phyloP scores from a whole-genome alignment of 1,284 basidiomycete genomes.

The Apiotrichum brassicae region DNA sequence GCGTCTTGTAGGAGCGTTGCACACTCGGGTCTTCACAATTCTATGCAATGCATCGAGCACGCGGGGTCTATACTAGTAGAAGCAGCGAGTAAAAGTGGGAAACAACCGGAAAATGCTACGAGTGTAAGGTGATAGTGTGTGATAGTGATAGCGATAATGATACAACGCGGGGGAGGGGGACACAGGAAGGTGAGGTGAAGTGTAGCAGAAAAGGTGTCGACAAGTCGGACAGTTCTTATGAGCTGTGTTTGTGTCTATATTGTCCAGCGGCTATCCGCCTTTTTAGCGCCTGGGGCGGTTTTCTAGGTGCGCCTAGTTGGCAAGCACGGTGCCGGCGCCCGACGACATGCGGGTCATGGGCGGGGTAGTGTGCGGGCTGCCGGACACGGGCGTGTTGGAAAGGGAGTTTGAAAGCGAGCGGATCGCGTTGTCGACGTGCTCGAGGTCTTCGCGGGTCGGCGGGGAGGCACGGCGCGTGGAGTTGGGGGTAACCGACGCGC shows the following conservation, averaged over 20 bases:
- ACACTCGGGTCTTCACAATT: too few relatives aligned
- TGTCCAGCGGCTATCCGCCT: too few relatives aligned
- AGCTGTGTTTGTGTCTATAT: not conserved
- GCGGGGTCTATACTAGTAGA: not conserved
- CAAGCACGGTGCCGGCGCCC: slow-evolving; percentile 8
- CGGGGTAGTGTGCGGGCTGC: slow-evolving; percentile 2
- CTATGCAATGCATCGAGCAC: not conserved
- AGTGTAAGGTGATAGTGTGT: not conserved
- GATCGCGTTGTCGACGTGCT: slow-evolving; percentile 21
- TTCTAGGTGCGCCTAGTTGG: not conserved
- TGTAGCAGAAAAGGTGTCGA: too few relatives aligned
- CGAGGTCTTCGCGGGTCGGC: slow-evolving; percentile 18
- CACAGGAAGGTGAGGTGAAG: not conserved
- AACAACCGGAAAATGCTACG: not conserved
- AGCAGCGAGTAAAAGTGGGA: not conserved
- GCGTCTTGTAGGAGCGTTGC: too few relatives aligned
- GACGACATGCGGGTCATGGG: slow-evolving; percentile 6
- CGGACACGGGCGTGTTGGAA: slow-evolving; percentile 13
- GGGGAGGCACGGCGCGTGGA: slow-evolving; percentile 3
- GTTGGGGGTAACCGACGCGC: not conserved
- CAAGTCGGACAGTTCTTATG: too few relatives aligned
- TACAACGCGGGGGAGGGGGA: not conserved
- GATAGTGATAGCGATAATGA: not conserved
- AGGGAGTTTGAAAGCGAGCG: slow-evolving; percentile 14
- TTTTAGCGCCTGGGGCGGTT: not conserved